A percentile compares a stretch with the other conserved stretches of the same genome.
Conservation (phyloP, 2,329 filamentous ascomycete species). For the Fusarium citri region DNA sequence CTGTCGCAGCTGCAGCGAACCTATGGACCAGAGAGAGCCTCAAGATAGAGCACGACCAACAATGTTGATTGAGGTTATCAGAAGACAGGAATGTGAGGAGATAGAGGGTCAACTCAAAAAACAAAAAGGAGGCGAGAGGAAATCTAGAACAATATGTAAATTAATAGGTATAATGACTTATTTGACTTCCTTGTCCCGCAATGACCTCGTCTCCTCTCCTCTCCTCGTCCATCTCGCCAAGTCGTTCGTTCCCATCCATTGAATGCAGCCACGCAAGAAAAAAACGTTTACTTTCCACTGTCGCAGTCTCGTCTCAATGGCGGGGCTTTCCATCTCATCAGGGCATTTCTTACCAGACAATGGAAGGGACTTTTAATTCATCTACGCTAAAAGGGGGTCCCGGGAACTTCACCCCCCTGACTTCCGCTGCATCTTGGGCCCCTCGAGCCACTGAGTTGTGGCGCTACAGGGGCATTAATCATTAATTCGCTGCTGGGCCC, state of each 20-base stretch:
- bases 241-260: conserved; percentile 21
- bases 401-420: conserved; percentile 27
- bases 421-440: conserved; percentile 19
- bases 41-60: conserved; percentile 29
- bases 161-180: neutral
- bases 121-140: conserved; percentile 21
- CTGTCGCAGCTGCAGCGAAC: conserved; percentile 27
- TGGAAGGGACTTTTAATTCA: conserved; percentile 21
- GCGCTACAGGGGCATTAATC: conserved; percentile 33
- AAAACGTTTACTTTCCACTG: conserved; percentile 13
- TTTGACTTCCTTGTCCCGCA: conserved; percentile 39
- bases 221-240: conserved; percentile 27
- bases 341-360: conserved; percentile 10
- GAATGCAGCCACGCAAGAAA: neutral
- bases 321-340: conserved; percentile 23
- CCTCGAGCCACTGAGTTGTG: conserved; percentile 29
- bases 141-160: conserved; percentile 4
- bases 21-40: conserved; percentile 28
- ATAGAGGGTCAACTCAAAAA: conserved; percentile 22
- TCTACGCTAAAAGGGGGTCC: conserved; percentile 25
- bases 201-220: conserved; percentile 23
- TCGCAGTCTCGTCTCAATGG: conserved; percentile 7
- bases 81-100: conserved; percentile 37
- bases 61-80: conserved; percentile 22
- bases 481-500: conserved; percentile 6